phyloP scores from a whole-genome alignment of 2,329 filamentous ascomycete species.

The Cephalotrichum gorgonifer region DNA sequence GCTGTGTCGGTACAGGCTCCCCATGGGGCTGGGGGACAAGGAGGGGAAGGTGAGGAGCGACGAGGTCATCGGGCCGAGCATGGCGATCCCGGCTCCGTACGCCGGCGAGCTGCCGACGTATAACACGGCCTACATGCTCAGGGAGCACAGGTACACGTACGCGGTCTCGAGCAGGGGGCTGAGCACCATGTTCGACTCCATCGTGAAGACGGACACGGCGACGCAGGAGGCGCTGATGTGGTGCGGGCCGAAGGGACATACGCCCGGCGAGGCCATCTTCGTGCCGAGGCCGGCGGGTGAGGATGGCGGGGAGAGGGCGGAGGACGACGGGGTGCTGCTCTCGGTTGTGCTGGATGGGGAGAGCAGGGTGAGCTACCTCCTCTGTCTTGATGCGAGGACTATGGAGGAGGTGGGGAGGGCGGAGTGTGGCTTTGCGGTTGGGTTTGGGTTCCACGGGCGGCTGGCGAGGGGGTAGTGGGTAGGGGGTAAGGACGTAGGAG shows the following conservation, averaged over 20 bases:
- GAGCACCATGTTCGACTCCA: conserved; percentile 49
- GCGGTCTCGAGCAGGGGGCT: conserved; percentile 43
- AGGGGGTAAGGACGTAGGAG: background rate
- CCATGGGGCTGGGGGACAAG: conserved; percentile 14
- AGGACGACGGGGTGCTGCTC: conserved; percentile 55
- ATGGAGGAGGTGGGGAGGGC: conserved; percentile 56
- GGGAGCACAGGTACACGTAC: conserved; percentile 51
- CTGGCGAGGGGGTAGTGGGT: conserved; percentile 21
- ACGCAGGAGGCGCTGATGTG: conserved; percentile 44
- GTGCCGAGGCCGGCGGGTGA: conserved; percentile 30
- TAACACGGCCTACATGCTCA: conserved; percentile 44
- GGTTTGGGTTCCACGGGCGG: conserved; percentile 55
- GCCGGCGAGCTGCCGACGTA: conserved; percentile 56
- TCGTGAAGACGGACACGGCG: conserved; percentile 54
- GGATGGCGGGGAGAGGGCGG: conserved; percentile 26
- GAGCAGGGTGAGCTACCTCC: conserved; percentile 49
- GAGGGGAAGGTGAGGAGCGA: conserved; percentile 1
- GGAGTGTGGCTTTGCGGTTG: conserved; percentile 48
- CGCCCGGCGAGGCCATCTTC: conserved; percentile 61
- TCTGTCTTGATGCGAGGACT: conserved; percentile 52
- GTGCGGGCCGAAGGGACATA: conserved; percentile 47
- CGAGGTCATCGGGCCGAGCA: background rate
- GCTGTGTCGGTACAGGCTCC: conserved; percentile 34
- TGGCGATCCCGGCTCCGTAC: conserved; percentile 37
- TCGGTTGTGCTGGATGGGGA: conserved; percentile 54